A percentile compares a stretch with the other conserved stretches of the same genome.
Conservation (phyloP, 257 asterid genomes). For the Salvia splendens region DNA sequence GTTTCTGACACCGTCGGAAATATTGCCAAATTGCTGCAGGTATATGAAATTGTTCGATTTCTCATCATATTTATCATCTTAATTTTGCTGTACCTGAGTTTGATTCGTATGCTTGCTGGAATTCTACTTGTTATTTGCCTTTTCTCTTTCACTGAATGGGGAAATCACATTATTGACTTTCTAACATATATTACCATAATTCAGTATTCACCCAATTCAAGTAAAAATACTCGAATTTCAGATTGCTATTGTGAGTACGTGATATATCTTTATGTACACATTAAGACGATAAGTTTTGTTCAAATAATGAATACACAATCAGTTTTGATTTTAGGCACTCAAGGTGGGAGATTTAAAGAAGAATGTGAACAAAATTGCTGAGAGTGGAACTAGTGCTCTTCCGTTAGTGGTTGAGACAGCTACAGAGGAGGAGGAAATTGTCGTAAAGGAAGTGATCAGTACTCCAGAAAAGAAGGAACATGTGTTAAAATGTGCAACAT, state of each 20-base stretch:
- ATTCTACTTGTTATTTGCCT: not conserved
- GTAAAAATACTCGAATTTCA: too few relatives aligned
- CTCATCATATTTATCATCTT: not conserved
- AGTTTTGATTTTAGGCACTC: slow-evolving; percentile 53
- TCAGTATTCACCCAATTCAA: too few relatives aligned
- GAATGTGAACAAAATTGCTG: slow-evolving; percentile 53
- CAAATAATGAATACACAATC: slow-evolving; percentile 15
- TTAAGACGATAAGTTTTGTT: not conserved
- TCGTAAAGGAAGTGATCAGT: slow-evolving; percentile 65
- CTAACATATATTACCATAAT: too few relatives aligned
- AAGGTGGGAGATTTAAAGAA: slow-evolving; percentile 72
- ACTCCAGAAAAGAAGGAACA: slow-evolving; percentile 45
- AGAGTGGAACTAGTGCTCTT: slow-evolving; percentile 55
- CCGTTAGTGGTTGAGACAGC: slow-evolving; percentile 57
- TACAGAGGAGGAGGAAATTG: slow-evolving; percentile 43
- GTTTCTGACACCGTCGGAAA: slow-evolving; percentile 49
- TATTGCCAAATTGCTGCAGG: slow-evolving; percentile 75
- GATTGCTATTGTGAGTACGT: not conserved
- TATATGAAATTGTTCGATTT: slow-evolving; percentile 9
- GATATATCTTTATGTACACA: not conserved
- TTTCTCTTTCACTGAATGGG: not conserved
- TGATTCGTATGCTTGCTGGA: not conserved
- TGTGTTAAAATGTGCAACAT: slow-evolving; percentile 45
- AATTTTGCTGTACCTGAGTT: not conserved
- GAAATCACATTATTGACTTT: too few relatives aligned